Conservation (phyloP, 208 protist species). For the Trypanosoma scelopori region DNA sequence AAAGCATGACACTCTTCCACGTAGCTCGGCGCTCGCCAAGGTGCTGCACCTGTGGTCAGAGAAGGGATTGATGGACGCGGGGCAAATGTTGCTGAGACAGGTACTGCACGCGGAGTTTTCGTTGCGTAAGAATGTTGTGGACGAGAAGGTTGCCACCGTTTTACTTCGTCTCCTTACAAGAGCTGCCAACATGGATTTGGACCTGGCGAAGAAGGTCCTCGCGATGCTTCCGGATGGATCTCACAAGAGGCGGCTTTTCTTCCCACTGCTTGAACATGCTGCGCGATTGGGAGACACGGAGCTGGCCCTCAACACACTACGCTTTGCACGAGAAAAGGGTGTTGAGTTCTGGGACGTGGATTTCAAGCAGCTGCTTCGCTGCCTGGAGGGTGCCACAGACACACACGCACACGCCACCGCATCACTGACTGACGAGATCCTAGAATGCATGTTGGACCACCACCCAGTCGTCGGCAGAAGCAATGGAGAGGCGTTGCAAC, state of each 20-base stretch:
- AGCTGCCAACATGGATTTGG: constrained; percentile 12
- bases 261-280: constrained; percentile 58
- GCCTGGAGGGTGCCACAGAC: constrained; percentile 21
- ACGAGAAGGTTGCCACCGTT: constrained; percentile 77
- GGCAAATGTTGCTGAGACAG: constrained; percentile 27
- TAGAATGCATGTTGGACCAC: constrained; percentile 53
- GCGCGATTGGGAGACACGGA: constrained; percentile 25
- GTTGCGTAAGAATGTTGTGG: constrained; percentile 35
- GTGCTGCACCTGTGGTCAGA: constrained; percentile 63
- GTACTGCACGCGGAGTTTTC: constrained; percentile 29
- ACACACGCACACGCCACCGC: not conserved
- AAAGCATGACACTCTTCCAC: constrained; percentile 49
- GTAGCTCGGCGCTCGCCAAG: constrained; percentile 50
- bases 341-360: constrained; percentile 87
- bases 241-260: constrained; percentile 69
- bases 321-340: constrained; percentile 26
- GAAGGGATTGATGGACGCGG: constrained; percentile 31
- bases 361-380: constrained; percentile 54
- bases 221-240: constrained; percentile 40
- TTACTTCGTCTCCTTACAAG: constrained; percentile 51
- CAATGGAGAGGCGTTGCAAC: constrained; percentile 52
- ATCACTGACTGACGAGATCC: constrained; percentile 28
- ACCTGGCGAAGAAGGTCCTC: constrained; percentile 48
- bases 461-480: constrained; percentile 72
- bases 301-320: constrained; percentile 51